Evolutionary conservation across 768 basidiomycete species (phyloP), one percentile per base, ranked within the genome.

Genomic region (Pilatotrama ljubarskyi): DNA sequence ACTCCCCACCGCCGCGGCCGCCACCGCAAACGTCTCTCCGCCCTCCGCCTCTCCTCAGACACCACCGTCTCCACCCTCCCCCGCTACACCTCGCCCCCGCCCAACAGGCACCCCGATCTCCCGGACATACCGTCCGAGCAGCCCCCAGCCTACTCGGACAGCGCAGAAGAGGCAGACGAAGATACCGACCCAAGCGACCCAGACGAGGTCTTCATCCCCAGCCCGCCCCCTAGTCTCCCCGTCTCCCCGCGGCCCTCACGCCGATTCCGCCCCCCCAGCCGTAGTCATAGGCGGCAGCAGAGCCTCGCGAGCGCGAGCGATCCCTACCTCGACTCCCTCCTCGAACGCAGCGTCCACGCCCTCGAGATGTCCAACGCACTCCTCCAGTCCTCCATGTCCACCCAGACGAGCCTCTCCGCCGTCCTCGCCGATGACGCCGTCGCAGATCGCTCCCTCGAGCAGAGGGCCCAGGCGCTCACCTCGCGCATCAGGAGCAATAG

Each of bases 291-390:
- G 57, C 66, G 72, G 47, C 55, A 62, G 20, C 65, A 66, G 48
- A 70, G 59, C 32, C 50, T 73, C 20, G 70, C 75, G 2, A 53
- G 25, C 46, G 55, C 44, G 14, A 66, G 55, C 49, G 86, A 88
- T 69, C 81, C 82, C 13, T 85, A 82, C 66, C 80, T 92, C 25
- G 92, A 93, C 72, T 81, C 86, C n/a, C 77, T 93, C 15, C 80
- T 93, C 1, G 89, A 85, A 58, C 84, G 91, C 62, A 91, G 90
- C 64, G 89, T 93, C 14, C 85, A 91, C 73, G 91, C 91, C 0
- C 78, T 94, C 9, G 92, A 93, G 70, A 86, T 92, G 79, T 93
- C 91, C 5, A 93, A 93, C 58, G 81, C 85, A 2, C 76, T 93
- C 11, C 76, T 94, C 46, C 86, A 90, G 68, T 85, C 84, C 13